Conservation (phyloP, 2,329 filamentous ascomycete species). For the Hypoxylon sp. region DNA sequence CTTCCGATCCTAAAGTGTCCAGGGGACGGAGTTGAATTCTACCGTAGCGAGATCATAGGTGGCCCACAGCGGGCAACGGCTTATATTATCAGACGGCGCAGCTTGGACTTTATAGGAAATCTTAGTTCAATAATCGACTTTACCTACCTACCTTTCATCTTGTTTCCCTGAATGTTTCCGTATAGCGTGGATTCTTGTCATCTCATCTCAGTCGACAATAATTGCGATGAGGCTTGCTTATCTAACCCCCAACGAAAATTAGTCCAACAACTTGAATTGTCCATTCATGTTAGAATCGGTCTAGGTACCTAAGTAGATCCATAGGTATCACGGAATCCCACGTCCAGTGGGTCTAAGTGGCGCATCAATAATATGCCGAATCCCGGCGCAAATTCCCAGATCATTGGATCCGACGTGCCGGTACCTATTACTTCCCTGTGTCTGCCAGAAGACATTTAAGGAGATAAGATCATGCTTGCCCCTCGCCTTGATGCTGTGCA, state of each 20-base stretch:
- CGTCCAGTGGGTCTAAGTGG: constrained; percentile 1
- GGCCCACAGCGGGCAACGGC: constrained; percentile 18
- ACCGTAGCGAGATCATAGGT: constrained; percentile 23
- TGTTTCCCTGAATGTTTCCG: not conserved
- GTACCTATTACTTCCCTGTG: not conserved
- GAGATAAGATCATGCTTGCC: not conserved
- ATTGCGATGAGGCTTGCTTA: not conserved
- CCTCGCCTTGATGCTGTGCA: not conserved
- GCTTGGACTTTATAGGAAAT: constrained; percentile 1
- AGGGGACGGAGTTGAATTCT: constrained; percentile 24
- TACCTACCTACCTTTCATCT: constrained; percentile 5
- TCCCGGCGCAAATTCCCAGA: constrained; percentile 2
- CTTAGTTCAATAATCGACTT: not conserved
- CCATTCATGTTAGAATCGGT: constrained; percentile 5
- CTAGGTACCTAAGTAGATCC: not conserved
- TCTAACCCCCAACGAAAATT: constrained; percentile 8
- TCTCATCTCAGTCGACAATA: constrained; percentile 1
- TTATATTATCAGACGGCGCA: constrained; percentile 13
- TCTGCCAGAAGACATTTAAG: not conserved
- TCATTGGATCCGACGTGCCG: not conserved
- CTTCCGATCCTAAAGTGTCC: constrained; percentile 22
- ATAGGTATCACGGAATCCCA: constrained; percentile 9
- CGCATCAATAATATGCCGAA: constrained; percentile 39
- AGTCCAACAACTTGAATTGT: not conserved
- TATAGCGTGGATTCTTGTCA: not conserved